These are phyloP conservation scores for Pluteus cervinus DNA, from an alignment of 768 basidiomycete genomes.

Conservation along the genomic window DNA sequence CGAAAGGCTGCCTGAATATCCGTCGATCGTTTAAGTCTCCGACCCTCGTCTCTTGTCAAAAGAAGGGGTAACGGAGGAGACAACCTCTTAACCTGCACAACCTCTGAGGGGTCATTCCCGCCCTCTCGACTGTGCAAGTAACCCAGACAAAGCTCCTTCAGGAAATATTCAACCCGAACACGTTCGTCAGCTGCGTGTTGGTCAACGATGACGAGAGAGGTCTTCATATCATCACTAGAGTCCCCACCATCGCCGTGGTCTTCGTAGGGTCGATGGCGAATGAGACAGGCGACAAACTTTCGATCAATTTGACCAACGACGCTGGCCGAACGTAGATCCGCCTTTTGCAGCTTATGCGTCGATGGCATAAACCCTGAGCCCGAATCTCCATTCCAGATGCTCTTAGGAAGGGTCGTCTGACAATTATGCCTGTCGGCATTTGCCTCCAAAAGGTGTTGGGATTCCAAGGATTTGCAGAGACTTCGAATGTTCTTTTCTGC, in stretches of 20 bases:
- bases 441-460: too few relatives aligned
- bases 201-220: conserved; percentile 73
- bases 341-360: conserved; percentile 39
- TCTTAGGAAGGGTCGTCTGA: too few relatives aligned
- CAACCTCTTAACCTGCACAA: conserved; percentile 36
- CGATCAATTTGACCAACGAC: conserved; percentile 83
- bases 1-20: conserved; percentile 43
- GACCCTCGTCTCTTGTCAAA: conserved; percentile 61
- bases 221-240: conserved; percentile 10
- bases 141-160: conserved; percentile 67
- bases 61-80: conserved; percentile 54
- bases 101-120: conserved; percentile 16
- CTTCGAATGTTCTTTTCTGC: background rate
- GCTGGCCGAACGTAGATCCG: conserved; percentile 48
- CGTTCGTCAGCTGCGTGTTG: conserved; percentile 99
- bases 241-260: conserved; percentile 9
- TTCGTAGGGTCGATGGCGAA: conserved; percentile 22
- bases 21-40: conserved; percentile 34
- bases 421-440: too few relatives aligned
- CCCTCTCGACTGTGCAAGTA: conserved; percentile 43
- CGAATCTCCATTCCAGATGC: conserved; percentile 1
- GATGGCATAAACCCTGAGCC: conserved; percentile 9
- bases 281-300: conserved; percentile 82
- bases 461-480: too few relatives aligned
- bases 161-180: conserved; percentile 79